These are phyloP conservation scores for Maudiozyma turicensis DNA, from an alignment of 805 yeast species.

Conservation along the genomic window DNA sequence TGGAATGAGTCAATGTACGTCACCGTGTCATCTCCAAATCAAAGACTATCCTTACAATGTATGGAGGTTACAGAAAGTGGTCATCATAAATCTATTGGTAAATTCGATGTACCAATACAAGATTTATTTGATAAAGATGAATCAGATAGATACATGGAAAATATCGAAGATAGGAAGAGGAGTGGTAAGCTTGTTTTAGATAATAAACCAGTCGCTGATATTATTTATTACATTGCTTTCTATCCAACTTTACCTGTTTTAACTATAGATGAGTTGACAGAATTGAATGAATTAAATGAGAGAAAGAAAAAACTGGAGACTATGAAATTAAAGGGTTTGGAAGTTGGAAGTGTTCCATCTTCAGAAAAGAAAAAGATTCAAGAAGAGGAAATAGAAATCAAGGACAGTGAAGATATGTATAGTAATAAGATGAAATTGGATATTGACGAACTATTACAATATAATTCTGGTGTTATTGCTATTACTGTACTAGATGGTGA, in stretches of 20 bases:
- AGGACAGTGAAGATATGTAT: conserved; percentile 30
- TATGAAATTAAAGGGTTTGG: conserved; percentile 18
- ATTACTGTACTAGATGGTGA: conserved; percentile 50
- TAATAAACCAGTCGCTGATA: conserved; percentile 67
- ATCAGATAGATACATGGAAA: conserved; percentile 51
- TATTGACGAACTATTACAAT: conserved; percentile 43
- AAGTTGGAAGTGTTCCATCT: conserved; percentile 21
- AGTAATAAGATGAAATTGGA: conserved; percentile 39
- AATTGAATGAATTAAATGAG: conserved; percentile 35
- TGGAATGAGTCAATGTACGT: conserved; percentile 75
- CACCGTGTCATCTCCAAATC: conserved; percentile 68
- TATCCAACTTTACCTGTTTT: conserved; percentile 69
- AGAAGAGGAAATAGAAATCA: conserved; percentile 19
- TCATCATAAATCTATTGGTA: conserved; percentile 74
- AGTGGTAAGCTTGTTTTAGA: conserved; percentile 53
- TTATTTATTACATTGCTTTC: conserved; percentile 64
- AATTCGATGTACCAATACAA: conserved; percentile 54
- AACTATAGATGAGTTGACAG: conserved; percentile 56
- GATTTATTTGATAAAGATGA: conserved; percentile 50
- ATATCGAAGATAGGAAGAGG: conserved; percentile 44
- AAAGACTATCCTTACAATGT: conserved; percentile 68
- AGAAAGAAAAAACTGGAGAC: conserved; percentile 28
- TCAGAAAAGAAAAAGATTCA: conserved; percentile 19
- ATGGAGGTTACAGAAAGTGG: conserved; percentile 72
- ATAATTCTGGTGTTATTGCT: conserved; percentile 64